phyloP scores from a whole-genome alignment of 2,329 filamentous ascomycete genomes.

The Cyphellophora attinorum region DNA sequence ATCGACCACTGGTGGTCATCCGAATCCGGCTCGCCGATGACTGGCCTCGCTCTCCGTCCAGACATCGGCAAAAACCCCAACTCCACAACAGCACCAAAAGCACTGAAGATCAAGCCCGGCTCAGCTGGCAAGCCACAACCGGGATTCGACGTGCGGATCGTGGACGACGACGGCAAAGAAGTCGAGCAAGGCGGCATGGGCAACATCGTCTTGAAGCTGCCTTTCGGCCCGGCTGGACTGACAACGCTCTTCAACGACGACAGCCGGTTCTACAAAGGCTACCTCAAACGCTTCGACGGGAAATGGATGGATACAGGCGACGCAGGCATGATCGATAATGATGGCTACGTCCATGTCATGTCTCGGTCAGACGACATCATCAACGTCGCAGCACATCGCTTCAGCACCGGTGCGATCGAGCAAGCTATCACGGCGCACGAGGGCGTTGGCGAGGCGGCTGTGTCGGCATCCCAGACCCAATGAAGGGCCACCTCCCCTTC shows the following conservation, averaged over 20 bases:
- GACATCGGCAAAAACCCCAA: conserved; percentile 42
- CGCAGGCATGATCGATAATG: conserved; percentile 71
- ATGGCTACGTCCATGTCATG: conserved; percentile 58
- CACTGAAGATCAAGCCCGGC: conserved; percentile 64
- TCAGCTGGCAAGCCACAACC: conserved; percentile 87
- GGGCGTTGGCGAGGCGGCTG: conserved; percentile 69
- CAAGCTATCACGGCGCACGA: conserved; percentile 80
- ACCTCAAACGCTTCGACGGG: conserved; percentile 70
- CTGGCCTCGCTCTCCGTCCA: conserved; percentile 55
- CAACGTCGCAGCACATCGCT: conserved; percentile 87
- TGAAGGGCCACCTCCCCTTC: conserved; percentile 88
- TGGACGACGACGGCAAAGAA: conserved; percentile 70
- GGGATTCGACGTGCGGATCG: conserved; percentile 76
- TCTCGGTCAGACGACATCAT: conserved; percentile 72
- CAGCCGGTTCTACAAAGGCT: conserved; percentile 74
- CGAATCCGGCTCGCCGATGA: conserved; percentile 60
- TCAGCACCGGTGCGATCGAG: conserved; percentile 82
- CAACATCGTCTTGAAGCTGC: conserved; percentile 78
- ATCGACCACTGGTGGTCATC: conserved; percentile 70
- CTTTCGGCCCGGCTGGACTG: conserved; percentile 77
- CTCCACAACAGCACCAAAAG: conserved; percentile 24
- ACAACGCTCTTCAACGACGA: conserved; percentile 80
- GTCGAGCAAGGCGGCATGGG: conserved; percentile 68
- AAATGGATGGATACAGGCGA: conserved; percentile 88
- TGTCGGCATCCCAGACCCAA: conserved; percentile 75